Evolutionary conservation across 352 stramenopile genomes (phyloP).

Genomic region (Globisporangium mamillatum): DNA sequence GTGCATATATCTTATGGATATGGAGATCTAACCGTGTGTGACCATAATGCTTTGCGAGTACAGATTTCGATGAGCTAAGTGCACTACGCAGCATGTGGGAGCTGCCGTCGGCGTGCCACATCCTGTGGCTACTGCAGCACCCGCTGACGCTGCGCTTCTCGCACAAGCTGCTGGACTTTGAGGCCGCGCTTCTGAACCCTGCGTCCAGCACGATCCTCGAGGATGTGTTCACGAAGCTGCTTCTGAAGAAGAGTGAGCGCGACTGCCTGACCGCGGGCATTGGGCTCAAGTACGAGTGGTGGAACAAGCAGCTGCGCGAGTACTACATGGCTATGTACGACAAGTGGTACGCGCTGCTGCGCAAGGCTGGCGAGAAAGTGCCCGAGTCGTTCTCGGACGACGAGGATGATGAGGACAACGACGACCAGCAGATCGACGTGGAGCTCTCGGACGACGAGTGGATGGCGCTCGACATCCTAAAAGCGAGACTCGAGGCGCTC

Average conservation of each 20-base stretch:
- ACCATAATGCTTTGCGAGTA: not conserved
- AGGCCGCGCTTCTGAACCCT: constrained; percentile 73
- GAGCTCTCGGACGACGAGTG: constrained; percentile 81
- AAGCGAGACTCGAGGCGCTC: constrained; percentile 46
- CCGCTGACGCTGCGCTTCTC: constrained; percentile 76
- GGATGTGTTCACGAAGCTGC: constrained; percentile 83
- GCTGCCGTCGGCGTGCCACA: constrained; percentile 73
- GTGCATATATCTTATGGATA: not conserved
- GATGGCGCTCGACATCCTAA: constrained; percentile 62
- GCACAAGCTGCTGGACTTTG: constrained; percentile 80
- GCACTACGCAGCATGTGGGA: constrained; percentile 68
- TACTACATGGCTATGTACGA: constrained; percentile 84
- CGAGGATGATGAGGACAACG: constrained; percentile 47
- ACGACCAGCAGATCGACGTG: constrained; percentile 51
- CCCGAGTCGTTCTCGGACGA: constrained; percentile 64
- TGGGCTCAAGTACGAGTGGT: constrained; percentile 86
- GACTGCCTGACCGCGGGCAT: constrained; percentile 70
- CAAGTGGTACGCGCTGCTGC: constrained; percentile 76
- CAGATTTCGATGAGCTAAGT: constrained; percentile 70
- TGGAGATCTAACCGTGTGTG: not conserved
- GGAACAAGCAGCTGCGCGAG: constrained; percentile 82
- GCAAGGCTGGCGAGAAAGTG: constrained; percentile 66
- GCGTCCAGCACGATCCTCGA: constrained; percentile 69
- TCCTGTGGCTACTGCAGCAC: constrained; percentile 81
- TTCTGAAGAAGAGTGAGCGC: constrained; percentile 82